phyloP scores from a whole-genome alignment of 768 basidiomycete species.

The Lentinula boryana region DNA sequence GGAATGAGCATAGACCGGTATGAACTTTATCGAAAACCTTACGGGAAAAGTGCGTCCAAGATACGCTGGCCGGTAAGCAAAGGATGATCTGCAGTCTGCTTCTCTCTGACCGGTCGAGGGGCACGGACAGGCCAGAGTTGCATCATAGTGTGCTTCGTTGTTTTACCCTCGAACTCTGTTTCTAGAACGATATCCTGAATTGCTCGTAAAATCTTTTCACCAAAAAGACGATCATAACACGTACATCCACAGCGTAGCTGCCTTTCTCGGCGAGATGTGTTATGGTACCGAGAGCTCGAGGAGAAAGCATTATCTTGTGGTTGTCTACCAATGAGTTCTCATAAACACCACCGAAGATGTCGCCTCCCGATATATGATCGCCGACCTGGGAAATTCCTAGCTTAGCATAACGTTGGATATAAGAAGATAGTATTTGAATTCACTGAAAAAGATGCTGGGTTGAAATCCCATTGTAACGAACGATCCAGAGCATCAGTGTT shows the following conservation, averaged over 20 bases:
- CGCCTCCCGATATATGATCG: slow-evolving; percentile 95
- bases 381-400: slow-evolving; percentile 54
- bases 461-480: slow-evolving; percentile 90
- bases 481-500: slow-evolving; percentile 95
- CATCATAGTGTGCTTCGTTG: slow-evolving; percentile 91
- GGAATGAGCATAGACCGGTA: not conserved
- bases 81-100: slow-evolving; percentile 88
- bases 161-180: slow-evolving; percentile 96
- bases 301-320: slow-evolving; percentile 96
- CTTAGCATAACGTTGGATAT: not conserved
- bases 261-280: slow-evolving; percentile 92
- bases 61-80: slow-evolving; percentile 96
- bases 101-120: slow-evolving; percentile 92
- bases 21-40: slow-evolving; percentile 22
- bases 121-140: slow-evolving; percentile 99
- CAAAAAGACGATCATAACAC: slow-evolving; percentile 16
- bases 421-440: slow-evolving; percentile 34
- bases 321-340: slow-evolving; percentile 96
- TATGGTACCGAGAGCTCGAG: slow-evolving; percentile 91
- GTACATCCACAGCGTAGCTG: slow-evolving; percentile 84
- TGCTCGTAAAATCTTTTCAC: not conserved
- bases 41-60: slow-evolving; percentile 95
- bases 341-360: slow-evolving; percentile 91
- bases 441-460: slow-evolving; percentile 59
- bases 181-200: slow-evolving; percentile 87